These are phyloP conservation scores for Chaetomidium leptoderma DNA, from an alignment of 495 filamentous ascomycete genomes.

Conservation along the genomic window DNA sequence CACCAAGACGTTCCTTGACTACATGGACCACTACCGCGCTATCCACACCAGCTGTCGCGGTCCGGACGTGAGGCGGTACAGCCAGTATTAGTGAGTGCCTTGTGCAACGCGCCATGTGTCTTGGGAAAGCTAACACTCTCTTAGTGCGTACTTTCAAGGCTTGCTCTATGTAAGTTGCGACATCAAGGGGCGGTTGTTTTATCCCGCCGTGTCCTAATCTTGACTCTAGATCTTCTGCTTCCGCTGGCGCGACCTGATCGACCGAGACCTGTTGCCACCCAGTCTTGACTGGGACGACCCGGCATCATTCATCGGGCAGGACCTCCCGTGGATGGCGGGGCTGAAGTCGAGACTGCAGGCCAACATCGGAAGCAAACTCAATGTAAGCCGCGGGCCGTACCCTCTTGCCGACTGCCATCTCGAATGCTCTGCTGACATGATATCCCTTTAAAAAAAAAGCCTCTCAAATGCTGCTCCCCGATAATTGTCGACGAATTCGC, in stretches of 20 bases:
- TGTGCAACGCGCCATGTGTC: not conserved
- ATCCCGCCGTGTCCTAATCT: not conserved
- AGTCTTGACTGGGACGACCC: slow-evolving; percentile 53
- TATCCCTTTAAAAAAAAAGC: slow-evolving; percentile 35
- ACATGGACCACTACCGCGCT: slow-evolving; percentile 59
- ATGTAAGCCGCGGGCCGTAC: slow-evolving; percentile 42
- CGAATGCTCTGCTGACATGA: not conserved
- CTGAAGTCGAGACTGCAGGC: slow-evolving; percentile 66
- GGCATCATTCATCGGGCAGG: slow-evolving; percentile 51
- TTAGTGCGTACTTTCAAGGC: slow-evolving; percentile 24
- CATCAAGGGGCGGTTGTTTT: slow-evolving; percentile 38
- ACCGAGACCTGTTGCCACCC: slow-evolving; percentile 40
- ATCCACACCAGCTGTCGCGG: slow-evolving; percentile 66
- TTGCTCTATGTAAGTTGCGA: slow-evolving; percentile 25
- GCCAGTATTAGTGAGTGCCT: slow-evolving; percentile 62
- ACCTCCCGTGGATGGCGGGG: slow-evolving; percentile 67
- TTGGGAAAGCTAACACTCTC: not conserved
- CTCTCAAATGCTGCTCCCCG: slow-evolving; percentile 92
- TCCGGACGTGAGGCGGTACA: slow-evolving; percentile 78
- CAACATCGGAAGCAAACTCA: slow-evolving; percentile 80
- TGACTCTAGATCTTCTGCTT: slow-evolving; percentile 84
- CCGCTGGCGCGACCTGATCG: slow-evolving; percentile 85
- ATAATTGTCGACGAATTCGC: slow-evolving; percentile 88
- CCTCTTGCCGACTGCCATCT: not conserved
- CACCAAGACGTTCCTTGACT: slow-evolving; percentile 66